Evolutionary conservation across 768 basidiomycete species (phyloP), one percentile per base, ranked within the genome.

Genomic region (Lactarius trivialis): DNA sequence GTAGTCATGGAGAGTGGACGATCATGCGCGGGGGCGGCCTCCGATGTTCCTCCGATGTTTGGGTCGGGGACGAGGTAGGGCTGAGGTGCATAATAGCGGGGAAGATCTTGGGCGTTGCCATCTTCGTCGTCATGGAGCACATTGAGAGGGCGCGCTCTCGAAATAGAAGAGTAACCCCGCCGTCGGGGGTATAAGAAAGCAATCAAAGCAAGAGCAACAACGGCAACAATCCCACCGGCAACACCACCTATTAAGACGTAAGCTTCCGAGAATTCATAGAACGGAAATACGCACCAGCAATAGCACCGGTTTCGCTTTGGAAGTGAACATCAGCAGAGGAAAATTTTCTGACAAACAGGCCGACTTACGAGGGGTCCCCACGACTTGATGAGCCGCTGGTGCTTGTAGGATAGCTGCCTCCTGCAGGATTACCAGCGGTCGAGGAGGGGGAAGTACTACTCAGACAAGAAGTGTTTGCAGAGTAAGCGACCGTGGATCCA

Each of bases 381-480:
- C 45, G 26, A 11, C 60, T 67, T 2, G 71, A 70, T 8, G 73
- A 69, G 7, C 77, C 77, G 48, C 71, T 74, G n/a, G 77, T 71
- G 53, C 33, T 11, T 0, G 88, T 90, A 0, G 86, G 81, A 70
- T 86, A 87, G 37, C 76, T 76, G 0, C 88, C 88, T 39, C 90
- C 90, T 24, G 90, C 90, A 7, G 90, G 88, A 58, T 75, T 77
- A 3, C 88, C 89, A 9, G 87, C 80, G 2, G 90, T 93, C 4
- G 90, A 90, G 56, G 86, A 89, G 0, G 90, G 90, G 55, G 88
- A 90, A 14, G 66, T 73, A 49, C 73, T 70, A 48, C 76, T 81
- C 52, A 91, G 70, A 68, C 90, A 92, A 2, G 75, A 78, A 66
- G 78, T 80, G 61, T 77, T 70, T 15, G 75, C 70, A 30, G 0